Base-by-base conservation (phyloP, 352 stramenopile genomes). In the Pythium coloratum region DNA sequence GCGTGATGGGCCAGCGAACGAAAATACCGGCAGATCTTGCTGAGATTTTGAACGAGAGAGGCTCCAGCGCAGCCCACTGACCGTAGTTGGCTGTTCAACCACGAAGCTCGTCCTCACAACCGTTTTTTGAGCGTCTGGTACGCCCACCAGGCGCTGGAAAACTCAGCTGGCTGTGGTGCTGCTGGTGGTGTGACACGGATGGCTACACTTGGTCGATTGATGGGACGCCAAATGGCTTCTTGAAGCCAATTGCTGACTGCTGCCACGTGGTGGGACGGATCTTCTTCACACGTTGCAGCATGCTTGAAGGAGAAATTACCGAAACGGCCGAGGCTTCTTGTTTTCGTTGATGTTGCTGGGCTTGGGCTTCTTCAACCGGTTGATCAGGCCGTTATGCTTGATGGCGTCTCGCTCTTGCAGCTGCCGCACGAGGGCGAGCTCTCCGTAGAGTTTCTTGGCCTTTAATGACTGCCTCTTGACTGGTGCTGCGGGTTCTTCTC, bases 361-460 rank as follows among this genome's bases (percentile, higher is more conserved):
- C 46, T 59, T 64, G 55, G 32, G 42, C 28, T 57, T 44, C 28
- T 57, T 44, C 28, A 28, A 24, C 14, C 24, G n/a, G 9, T 40
- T 24, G 30, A 54, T 18, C 3, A 55, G 30, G 3, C 26, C 55
- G n/a, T 63, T 16, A 24, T 59, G 20, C 34, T 50, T 57, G 13
- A 30, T 36, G 33, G 46, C 53, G 47, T 64, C 63, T 16, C 34
- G 24, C 16, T 40, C 55, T 34, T 69, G 63, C 13, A 64, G 47
- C 28, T 64, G 63, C 16, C 63, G 63, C 24, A 60, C 63, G 12
- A 63, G 36, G 1, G 57, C 64, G 1, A 70, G 30, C 9, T 70
- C 64, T 9, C 50, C 38, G 57, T 70, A 70, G 6, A 70, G 57
- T 50, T 66, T 70, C 32, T 47, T 47, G n/a, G 64, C 64, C 9